Base-by-base conservation (phyloP, 345 rosid genomes). In the Camelina sativa region DNA sequence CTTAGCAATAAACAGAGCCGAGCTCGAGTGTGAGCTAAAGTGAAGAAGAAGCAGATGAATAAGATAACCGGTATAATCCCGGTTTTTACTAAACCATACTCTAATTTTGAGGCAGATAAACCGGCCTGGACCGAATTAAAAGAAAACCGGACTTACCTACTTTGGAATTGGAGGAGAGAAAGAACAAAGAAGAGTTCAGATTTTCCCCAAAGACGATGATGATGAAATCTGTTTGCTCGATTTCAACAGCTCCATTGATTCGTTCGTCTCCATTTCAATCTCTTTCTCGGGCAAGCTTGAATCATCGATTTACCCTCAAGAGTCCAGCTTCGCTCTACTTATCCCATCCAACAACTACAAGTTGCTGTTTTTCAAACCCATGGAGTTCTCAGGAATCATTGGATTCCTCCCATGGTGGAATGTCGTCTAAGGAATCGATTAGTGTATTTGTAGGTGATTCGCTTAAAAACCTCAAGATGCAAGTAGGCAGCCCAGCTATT, bases 401-500 rank as follows among this genome's bases (percentile, higher is more conserved):
- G 34, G 52, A 67, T 69, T 20, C 59, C 46, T 20, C 59, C 50
- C 8, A 54, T 37, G 52, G 52, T 12, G 40, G 76, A 8, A 25
- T 67, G 19, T 78, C 70, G 19, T 79, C 71, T 53, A 43, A 19
- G 46, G 70, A 40, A 65, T 71, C 86, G 46, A 69, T 80, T 8
- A 51, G 64, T 56, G 10, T 61, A 13, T 48, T 80, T 12, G 83
- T 67, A 37, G 83, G 79, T 62, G 71, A 62, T 23, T 75, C 79
- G 9, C 74, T 51, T 16, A 75, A 73, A 51, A 78, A 82, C 52
- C 85, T 82, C 81, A 84, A 70, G 50, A 76, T 84, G 50, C 83
- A 82, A 71, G 86, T 85, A 16, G 88, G 90, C 2, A 78, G 64
- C 53, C 83, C 93, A 3, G 30, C 30, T 22, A 50, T 63, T 37